These are phyloP conservation scores for Casaregolazyma suthepensis DNA, from an alignment of 1,139 yeast genomes.

Conservation along the genomic window DNA sequence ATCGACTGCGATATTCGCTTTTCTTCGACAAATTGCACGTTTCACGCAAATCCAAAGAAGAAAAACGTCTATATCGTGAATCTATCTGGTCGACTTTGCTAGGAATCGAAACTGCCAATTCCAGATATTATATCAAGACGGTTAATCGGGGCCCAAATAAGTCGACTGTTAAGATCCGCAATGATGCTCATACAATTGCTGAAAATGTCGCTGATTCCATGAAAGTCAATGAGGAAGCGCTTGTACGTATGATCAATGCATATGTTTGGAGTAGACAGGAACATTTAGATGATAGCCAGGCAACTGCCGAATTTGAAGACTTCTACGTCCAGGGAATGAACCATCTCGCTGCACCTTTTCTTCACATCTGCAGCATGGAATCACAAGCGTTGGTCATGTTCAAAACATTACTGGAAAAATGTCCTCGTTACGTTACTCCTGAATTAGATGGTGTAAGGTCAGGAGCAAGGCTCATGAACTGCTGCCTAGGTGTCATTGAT, in stretches of 20 bases:
- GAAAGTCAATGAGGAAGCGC: constrained; percentile 62
- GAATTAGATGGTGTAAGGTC: constrained; percentile 79
- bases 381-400: constrained; percentile 79
- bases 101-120: constrained; percentile 54
- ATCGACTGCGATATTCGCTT: constrained; percentile 72
- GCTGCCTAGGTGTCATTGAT: constrained; percentile 66
- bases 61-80: constrained; percentile 57
- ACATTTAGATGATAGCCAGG: not conserved
- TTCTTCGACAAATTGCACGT: constrained; percentile 70
- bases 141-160: constrained; percentile 53
- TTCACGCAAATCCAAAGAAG: constrained; percentile 27
- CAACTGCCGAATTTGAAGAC: constrained; percentile 16
- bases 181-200: constrained; percentile 82
- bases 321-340: constrained; percentile 87
- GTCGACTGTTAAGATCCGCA: constrained; percentile 64
- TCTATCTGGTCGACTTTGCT: constrained; percentile 80
- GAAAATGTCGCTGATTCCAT: constrained; percentile 68
- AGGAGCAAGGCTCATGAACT: constrained; percentile 54
- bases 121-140: constrained; percentile 48
- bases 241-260: constrained; percentile 67
- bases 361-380: constrained; percentile 71
- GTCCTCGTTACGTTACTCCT: constrained; percentile 76
- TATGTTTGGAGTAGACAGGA: constrained; percentile 47
- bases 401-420: constrained; percentile 49
- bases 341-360: constrained; percentile 77